A percentile compares a stretch with the other conserved stretches of the same genome.
These are phyloP conservation scores for Ogataea chonburiensis DNA, from an alignment of 805 yeast species.

Conservation along the genomic window DNA sequence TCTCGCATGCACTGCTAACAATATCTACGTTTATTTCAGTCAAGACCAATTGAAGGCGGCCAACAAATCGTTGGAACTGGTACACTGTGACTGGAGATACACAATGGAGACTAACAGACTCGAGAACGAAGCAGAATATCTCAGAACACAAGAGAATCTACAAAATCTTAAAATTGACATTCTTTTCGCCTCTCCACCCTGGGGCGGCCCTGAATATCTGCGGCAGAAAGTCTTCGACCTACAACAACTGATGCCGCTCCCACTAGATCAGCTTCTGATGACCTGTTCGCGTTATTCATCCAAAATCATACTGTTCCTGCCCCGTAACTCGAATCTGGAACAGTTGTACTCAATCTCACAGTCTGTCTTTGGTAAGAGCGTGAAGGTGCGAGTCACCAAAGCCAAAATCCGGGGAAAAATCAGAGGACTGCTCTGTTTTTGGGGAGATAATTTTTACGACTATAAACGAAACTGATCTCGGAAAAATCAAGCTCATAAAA, in stretches of 20 bases:
- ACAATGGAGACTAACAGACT: conserved; percentile 7
- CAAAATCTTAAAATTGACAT: conserved; percentile 40
- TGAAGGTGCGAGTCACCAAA: conserved; percentile 46
- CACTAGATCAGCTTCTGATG: conserved; percentile 43
- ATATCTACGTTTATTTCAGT: conserved; percentile 54
- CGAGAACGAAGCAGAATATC: conserved; percentile 11
- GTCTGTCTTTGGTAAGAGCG: conserved; percentile 43
- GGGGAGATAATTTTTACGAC: conserved; percentile 51
- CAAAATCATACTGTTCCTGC: conserved; percentile 61
- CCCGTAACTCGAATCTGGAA: conserved; percentile 53
- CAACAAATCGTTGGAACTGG: conserved; percentile 46
- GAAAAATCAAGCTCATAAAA: background rate
- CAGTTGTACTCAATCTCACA: conserved; percentile 51
- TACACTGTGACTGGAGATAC: conserved; percentile 19
- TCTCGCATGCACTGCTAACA: conserved; percentile 63
- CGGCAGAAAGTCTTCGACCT: conserved; percentile 46
- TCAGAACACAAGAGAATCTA: conserved; percentile 12
- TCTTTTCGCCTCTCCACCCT: conserved; percentile 78
- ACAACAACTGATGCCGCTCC: conserved; percentile 45
- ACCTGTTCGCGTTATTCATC: conserved; percentile 41
- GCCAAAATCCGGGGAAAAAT: conserved; percentile 40
- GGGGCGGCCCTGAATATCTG: conserved; percentile 77
- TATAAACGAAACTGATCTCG: conserved; percentile 14
- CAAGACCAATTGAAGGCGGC: conserved; percentile 43
- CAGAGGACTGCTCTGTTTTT: conserved; percentile 57